Evolutionary conservation across 2,329 filamentous ascomycete genomes (phyloP).

Genomic region (Colletotrichum horii): DNA sequence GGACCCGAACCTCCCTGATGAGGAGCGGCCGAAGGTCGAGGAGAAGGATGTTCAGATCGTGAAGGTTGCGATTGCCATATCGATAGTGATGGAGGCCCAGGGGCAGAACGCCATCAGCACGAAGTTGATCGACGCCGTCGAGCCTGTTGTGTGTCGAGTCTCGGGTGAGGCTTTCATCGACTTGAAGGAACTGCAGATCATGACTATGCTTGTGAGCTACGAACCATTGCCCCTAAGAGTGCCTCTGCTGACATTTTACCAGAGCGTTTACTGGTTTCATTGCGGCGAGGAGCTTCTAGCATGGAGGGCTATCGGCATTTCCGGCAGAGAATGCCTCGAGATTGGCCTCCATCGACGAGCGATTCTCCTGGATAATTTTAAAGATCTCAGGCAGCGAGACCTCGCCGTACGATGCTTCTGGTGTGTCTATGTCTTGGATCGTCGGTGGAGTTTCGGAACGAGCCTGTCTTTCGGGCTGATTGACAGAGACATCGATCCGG

Average conservation of each 20-base stretch:
- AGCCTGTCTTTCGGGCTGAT: slow-evolving; percentile 53
- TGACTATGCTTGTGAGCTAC: slow-evolving; percentile 32
- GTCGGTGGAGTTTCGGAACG: slow-evolving; percentile 57
- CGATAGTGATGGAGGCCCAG: slow-evolving; percentile 35
- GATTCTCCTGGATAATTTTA: slow-evolving; percentile 44
- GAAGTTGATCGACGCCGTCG: slow-evolving; percentile 33
- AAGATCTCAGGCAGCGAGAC: slow-evolving; percentile 31
- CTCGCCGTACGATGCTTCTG: slow-evolving; percentile 49
- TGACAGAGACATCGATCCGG: slow-evolving; percentile 54
- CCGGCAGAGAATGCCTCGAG: slow-evolving; percentile 50
- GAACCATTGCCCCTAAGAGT: rapidly evolving
- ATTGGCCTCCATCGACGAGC: slow-evolving; percentile 53
- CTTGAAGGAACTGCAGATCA: slow-evolving; percentile 36
- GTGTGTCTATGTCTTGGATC: slow-evolving; percentile 56
- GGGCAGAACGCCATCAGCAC: slow-evolving; percentile 33
- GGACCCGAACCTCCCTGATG: background rate
- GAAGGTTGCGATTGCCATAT: slow-evolving; percentile 37
- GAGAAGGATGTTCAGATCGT: slow-evolving; percentile 36
- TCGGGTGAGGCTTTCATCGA: slow-evolving; percentile 29
- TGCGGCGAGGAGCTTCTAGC: slow-evolving; percentile 54
- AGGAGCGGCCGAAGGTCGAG: background rate
- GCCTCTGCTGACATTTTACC: background rate
- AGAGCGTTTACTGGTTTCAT: slow-evolving; percentile 49
- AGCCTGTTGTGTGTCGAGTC: slow-evolving; percentile 31
- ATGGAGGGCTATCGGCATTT: slow-evolving; percentile 52